Base-by-base conservation (phyloP, 352 stramenopile species). In the Globisporangium cystogenes region DNA sequence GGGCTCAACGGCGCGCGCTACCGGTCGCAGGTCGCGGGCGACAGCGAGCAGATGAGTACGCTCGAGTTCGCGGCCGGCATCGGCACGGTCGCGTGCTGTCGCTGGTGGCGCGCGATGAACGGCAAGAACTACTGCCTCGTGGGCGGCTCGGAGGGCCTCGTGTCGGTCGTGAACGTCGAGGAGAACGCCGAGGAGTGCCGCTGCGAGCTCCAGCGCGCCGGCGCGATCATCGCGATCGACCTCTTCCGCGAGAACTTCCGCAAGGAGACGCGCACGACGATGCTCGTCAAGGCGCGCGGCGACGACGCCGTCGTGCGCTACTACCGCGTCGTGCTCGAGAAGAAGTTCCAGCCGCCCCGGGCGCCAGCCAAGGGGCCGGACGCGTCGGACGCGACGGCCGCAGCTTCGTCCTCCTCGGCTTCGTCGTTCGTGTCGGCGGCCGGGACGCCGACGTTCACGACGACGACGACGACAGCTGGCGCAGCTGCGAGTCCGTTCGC, bases 101-200 rank as follows among this genome's bases (percentile, higher is more conserved):
- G 78, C 46, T 95, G 84, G 84, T 95, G 84, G 84, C 74, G 81
- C 42, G 80, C 73, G 27, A 75, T 93, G 46, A 93, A 92, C 52
- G 70, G 76, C 55, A 83, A 76, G 44, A 91, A 93, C 64, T 95
- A 95, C 50, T 85, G 76, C 49, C 81, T 95, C 31, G 76, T 95
- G 1, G 85, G 85, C 18, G 81, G 82, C n/a, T 64, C 68, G 0
- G 76, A 87, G 39, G 81, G 74, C 45, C 65, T 95, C 21, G 85
- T 95, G 20, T 95, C 85, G 12, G 79, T 95, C 64, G 79, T 95
- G 7, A 90, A 95, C 57, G 79, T 91, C 16, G 76, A 92, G 52
- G 81, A 90, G 44, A 95, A 95, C 43, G 69, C 76, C 2, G 85
- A 95, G 46, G 76, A 87, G 42, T 95, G 85, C 50, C 70, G 85